Conservation (phyloP, 352 stramenopile genomes). For the Globisporangium barbulae region DNA sequence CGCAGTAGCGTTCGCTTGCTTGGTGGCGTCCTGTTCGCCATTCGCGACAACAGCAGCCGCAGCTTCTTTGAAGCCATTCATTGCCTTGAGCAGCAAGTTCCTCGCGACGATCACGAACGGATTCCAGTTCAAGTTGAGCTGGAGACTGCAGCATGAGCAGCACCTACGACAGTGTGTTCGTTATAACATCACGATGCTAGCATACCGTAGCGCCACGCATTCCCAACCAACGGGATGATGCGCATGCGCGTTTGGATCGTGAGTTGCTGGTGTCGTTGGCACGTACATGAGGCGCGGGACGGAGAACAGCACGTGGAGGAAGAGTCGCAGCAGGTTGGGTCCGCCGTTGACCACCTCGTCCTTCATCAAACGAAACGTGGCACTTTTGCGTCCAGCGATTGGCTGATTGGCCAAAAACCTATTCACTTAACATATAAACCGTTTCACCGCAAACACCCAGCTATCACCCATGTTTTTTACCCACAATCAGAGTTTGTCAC, state of each 20-base stretch:
- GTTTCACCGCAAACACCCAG: too few relatives aligned
- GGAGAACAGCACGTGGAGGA: slow-evolving; percentile 61
- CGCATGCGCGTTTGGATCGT: neutral
- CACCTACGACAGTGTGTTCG: neutral
- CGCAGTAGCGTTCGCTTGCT: neutral
- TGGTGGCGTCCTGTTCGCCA: slow-evolving; percentile 2
- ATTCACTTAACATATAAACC: too few relatives aligned
- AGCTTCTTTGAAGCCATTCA: slow-evolving; percentile 15
- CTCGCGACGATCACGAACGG: slow-evolving; percentile 52
- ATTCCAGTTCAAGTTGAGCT: slow-evolving; percentile 69
- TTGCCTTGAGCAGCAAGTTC: slow-evolving; percentile 29
- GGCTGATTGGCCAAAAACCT: too few relatives aligned
- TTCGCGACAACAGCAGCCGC: neutral
- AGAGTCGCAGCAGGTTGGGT: slow-evolving; percentile 55
- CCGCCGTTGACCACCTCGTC: slow-evolving; percentile 25
- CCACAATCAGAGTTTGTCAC: too few relatives aligned
- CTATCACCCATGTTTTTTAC: too few relatives aligned
- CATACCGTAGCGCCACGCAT: neutral
- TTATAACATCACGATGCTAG: neutral
- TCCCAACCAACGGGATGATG: too few relatives aligned
- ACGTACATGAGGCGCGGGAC: slow-evolving; percentile 65
- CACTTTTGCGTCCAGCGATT: too few relatives aligned
- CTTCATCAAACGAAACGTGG: slow-evolving; percentile 22
- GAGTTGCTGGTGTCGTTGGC: neutral
- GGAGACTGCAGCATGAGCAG: slow-evolving; percentile 19